phyloP scores from a whole-genome alignment of 1,284 basidiomycete genomes.

The Sphaerobolus stellatus region DNA sequence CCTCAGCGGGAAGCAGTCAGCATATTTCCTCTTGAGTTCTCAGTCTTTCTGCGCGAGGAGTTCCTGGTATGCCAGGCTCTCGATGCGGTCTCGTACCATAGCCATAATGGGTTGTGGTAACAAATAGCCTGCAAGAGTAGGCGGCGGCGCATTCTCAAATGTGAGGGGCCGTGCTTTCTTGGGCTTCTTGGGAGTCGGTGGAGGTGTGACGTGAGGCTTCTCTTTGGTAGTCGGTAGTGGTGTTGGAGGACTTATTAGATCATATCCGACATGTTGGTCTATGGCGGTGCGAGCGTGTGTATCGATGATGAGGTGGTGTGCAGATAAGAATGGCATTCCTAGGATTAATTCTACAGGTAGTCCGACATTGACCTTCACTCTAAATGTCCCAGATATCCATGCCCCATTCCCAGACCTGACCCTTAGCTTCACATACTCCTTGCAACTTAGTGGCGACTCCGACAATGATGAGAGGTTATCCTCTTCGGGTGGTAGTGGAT shows the following conservation, averaged over 20 bases:
- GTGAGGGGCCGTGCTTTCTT: not conserved
- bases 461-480: too few species aligned
- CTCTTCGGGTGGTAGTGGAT: not conserved
- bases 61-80: constrained; percentile 14
- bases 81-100: constrained; percentile 13
- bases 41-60: constrained; percentile 8
- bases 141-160: not conserved
- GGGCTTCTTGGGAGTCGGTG: not conserved
- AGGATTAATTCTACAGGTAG: too few species aligned
- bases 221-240: not conserved
- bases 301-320: not conserved
- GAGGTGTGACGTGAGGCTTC: not conserved
- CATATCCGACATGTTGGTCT: not conserved
- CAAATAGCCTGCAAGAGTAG: not conserved
- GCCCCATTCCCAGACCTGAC: too few species aligned
- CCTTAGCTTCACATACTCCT: too few species aligned
- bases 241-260: not conserved
- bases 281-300: too few species aligned
- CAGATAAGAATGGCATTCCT: not conserved
- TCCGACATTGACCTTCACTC: too few species aligned
- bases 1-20: not conserved
- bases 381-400: too few species aligned
- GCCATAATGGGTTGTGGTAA: not conserved
- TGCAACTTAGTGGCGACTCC: not conserved
- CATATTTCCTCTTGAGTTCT: not conserved